Percentiles rank a stretch among this genome's conserved stretches.
Conservation (phyloP, 1,284 basidiomycete species). For the Cerioporus squamosus region DNA sequence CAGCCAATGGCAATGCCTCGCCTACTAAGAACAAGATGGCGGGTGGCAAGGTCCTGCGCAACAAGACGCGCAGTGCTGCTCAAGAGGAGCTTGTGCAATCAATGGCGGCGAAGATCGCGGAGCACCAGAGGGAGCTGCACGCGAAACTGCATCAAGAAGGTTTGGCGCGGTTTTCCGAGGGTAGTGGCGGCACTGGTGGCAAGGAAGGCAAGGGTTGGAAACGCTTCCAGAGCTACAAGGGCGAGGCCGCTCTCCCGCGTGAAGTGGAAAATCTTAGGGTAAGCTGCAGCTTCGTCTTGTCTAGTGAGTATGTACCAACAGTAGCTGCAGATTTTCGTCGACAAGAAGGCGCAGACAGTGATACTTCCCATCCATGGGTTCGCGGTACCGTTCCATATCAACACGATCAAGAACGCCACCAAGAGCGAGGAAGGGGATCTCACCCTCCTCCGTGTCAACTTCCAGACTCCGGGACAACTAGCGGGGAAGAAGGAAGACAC, state of each 20-base stretch:
- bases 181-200: constrained; percentile 67
- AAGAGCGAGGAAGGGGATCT: constrained; percentile 98
- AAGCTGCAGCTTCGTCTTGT: constrained; percentile 32
- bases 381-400: constrained; percentile 98
- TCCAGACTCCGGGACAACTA: constrained; percentile 97
- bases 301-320: constrained; percentile 9
- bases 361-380: constrained; percentile 95
- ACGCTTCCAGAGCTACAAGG: constrained; percentile 96
- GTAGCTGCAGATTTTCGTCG: constrained; percentile 78
- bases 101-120: constrained; percentile 73
- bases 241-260: constrained; percentile 87
- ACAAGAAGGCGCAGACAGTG: constrained; percentile 89
- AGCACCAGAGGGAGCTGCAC: constrained; percentile 91
- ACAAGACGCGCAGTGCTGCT: constrained; percentile 80
- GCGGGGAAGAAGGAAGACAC: constrained; percentile 99
- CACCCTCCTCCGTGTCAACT: constrained; percentile 96
- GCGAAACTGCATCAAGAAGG: constrained; percentile 82
- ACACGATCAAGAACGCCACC: constrained; percentile 97
- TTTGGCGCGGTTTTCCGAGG: constrained; percentile 83
- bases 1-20: constrained; percentile 56
- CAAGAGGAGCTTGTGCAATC: constrained; percentile 82
- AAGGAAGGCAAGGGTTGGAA: constrained; percentile 94
- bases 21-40: constrained; percentile 74
- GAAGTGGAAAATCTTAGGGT: constrained; percentile 81
- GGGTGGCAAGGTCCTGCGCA: constrained; percentile 83